Evolutionary conservation across 2,329 filamentous ascomycete species (phyloP).

Genomic region (Fusarium foetens): DNA sequence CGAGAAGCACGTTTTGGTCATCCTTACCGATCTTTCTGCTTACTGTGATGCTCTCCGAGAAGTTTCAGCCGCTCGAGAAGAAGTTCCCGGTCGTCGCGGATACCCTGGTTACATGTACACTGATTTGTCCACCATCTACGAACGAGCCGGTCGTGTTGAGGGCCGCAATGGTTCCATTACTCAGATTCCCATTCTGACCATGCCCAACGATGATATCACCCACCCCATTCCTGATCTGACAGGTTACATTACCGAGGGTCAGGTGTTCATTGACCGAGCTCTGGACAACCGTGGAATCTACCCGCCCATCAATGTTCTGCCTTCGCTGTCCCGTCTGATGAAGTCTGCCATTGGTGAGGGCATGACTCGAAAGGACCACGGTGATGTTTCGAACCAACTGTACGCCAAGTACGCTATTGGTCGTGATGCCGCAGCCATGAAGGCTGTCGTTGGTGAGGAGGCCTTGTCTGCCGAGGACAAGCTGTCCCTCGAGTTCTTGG

Average conservation of each 20-base stretch:
- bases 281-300: constrained; percentile 97
- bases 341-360: constrained; percentile 99
- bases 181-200: constrained; percentile 97
- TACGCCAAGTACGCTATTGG: constrained; percentile 99
- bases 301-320: constrained; percentile 97
- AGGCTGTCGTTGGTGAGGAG: constrained; percentile 98
- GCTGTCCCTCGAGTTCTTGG: constrained; percentile 95
- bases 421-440: constrained; percentile 98
- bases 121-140: constrained; percentile 99
- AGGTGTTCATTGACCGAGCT: constrained; percentile 96
- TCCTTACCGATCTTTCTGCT: constrained; percentile 95
- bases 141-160: constrained; percentile 96
- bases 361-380: constrained; percentile 95
- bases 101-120: constrained; percentile 99
- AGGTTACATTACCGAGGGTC: constrained; percentile 98
- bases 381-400: constrained; percentile 98
- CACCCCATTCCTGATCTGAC: constrained; percentile 99
- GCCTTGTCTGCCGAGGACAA: constrained; percentile 96
- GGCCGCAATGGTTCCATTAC: constrained; percentile 99
- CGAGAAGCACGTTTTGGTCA: constrained; percentile 99
- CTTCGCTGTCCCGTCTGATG: constrained; percentile 98
- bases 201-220: constrained; percentile 99
- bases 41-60: constrained; percentile 99
- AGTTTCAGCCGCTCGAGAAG: constrained; percentile 96
- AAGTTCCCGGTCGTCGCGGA: constrained; percentile 98